Percentiles rank a stretch among this genome's conserved stretches.
phyloP scores from a whole-genome alignment of 106 monocot genomes.

The Platanthera zijinensis region DNA sequence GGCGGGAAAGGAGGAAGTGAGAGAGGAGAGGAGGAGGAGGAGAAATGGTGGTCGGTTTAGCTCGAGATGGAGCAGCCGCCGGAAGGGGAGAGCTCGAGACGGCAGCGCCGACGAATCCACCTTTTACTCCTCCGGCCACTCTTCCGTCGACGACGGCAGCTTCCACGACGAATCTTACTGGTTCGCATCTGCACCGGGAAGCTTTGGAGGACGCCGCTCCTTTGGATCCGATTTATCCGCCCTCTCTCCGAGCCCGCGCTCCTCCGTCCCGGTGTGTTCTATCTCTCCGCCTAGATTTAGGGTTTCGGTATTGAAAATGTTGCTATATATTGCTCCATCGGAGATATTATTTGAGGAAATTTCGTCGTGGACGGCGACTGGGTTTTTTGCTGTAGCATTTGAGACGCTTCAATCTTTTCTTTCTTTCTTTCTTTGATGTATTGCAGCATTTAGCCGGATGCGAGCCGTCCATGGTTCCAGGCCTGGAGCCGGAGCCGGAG shows the following conservation, averaged over 20 bases:
- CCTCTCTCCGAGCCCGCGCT: slow-evolving; percentile 1
- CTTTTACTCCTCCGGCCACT: slow-evolving; percentile 5
- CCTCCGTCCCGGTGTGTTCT: slow-evolving; percentile 3
- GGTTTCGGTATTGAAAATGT: neutral
- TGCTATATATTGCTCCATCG: neutral
- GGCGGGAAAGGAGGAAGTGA: slow-evolving; percentile 1
- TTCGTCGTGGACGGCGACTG: too few species aligned
- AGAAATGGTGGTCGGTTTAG: neutral
- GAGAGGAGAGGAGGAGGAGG: slow-evolving; percentile 14
- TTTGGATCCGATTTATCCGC: slow-evolving; percentile 11
- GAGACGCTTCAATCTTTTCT: neutral
- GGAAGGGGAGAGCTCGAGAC: neutral
- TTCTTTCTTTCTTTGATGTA: slow-evolving; percentile 1
- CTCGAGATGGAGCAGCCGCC: neutral
- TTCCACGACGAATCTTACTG: neutral
- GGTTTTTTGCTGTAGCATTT: neutral
- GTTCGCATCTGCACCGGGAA: slow-evolving; percentile 5
- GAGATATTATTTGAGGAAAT: neutral
- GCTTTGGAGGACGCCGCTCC: slow-evolving; percentile 9
- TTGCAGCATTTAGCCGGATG: slow-evolving; percentile 45
- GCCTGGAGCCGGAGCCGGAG: slow-evolving; percentile 30
- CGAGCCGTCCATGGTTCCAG: slow-evolving; percentile 8
- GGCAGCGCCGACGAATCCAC: slow-evolving; percentile 3
- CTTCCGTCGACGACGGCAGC: neutral
- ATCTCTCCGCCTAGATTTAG: neutral